phyloP scores from a whole-genome alignment of 129 eudicot species.

The Lactuca sativa region DNA sequence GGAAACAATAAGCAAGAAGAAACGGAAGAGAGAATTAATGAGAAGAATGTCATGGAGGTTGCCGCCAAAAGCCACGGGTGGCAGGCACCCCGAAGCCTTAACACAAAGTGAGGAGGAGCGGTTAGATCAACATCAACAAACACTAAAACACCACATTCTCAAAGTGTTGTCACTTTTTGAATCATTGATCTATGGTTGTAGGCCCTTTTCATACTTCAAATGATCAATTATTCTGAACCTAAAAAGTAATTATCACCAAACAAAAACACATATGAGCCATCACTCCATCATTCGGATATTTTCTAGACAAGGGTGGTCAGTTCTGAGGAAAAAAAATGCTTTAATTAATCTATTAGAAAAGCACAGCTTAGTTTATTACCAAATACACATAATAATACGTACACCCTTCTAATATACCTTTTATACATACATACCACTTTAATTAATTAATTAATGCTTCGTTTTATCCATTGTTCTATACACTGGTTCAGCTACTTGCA shows the following conservation, averaged over 20 bases:
- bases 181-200: conserved; percentile 31
- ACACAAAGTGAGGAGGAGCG: background rate
- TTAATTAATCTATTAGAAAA: conserved; percentile 5
- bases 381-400: conserved; percentile 18
- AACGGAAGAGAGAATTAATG: background rate
- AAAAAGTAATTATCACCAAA: conserved; percentile 30
- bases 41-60: background rate
- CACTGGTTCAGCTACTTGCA: conserved; percentile 45
- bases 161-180: conserved; percentile 28
- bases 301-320: conserved; percentile 27
- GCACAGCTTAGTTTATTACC: conserved; percentile 23
- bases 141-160: conserved; percentile 27
- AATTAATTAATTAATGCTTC: conserved; percentile 33
- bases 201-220: conserved; percentile 27
- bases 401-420: background rate
- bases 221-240: conserved; percentile 18
- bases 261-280: conserved; percentile 1
- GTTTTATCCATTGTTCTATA: conserved; percentile 27
- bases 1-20: too few relatives aligned
- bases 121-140: conserved; percentile 16
- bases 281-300: conserved; percentile 26
- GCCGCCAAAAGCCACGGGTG: too few relatives aligned
- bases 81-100: too few relatives aligned
- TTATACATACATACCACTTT: conserved; percentile 3
- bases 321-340: background rate